phyloP scores from a whole-genome alignment of 2,329 filamentous ascomycete genomes.

The Fusarium sp. region DNA sequence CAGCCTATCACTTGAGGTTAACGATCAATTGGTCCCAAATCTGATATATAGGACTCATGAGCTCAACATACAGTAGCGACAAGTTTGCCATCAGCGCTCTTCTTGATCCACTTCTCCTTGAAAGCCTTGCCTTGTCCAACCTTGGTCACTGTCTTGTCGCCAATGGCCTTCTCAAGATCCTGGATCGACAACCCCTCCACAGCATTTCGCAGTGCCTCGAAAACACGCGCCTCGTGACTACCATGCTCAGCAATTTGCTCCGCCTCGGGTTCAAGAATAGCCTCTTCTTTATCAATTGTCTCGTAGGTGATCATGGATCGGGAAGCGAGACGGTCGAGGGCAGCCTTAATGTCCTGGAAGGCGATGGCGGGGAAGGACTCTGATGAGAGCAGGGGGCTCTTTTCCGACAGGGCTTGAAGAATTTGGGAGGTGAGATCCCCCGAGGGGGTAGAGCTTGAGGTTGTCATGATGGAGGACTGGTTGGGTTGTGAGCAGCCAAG shows the following conservation, averaged over 20 bases:
- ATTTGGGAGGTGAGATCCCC: slow-evolving; percentile 74
- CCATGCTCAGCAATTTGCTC: slow-evolving; percentile 79
- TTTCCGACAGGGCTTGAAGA: slow-evolving; percentile 73
- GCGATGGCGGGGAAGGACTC: slow-evolving; percentile 76
- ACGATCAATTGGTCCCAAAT: not conserved
- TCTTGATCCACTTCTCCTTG: slow-evolving; percentile 79
- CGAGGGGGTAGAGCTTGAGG: slow-evolving; percentile 52
- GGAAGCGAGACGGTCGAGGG: slow-evolving; percentile 86
- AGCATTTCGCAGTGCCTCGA: slow-evolving; percentile 77
- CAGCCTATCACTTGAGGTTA: slow-evolving; percentile 58
- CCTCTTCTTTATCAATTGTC: slow-evolving; percentile 83
- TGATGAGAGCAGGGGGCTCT: slow-evolving; percentile 75
- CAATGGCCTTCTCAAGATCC: slow-evolving; percentile 77
- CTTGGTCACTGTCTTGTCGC: slow-evolving; percentile 80
- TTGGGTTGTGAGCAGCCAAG: slow-evolving; percentile 23
- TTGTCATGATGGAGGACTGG: slow-evolving; percentile 57
- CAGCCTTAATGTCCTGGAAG: slow-evolving; percentile 82
- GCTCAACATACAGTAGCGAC: slow-evolving; percentile 62
- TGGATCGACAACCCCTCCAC: slow-evolving; percentile 85
- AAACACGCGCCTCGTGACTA: slow-evolving; percentile 86
- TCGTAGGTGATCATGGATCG: slow-evolving; percentile 90
- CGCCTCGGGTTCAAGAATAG: slow-evolving; percentile 80
- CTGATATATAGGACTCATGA: not conserved
- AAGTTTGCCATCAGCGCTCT: slow-evolving; percentile 69
- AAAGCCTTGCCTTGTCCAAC: slow-evolving; percentile 96